Evolutionary conservation across 2,329 filamentous ascomycete genomes (phyloP).

Genomic region (Fusarium compactum): DNA sequence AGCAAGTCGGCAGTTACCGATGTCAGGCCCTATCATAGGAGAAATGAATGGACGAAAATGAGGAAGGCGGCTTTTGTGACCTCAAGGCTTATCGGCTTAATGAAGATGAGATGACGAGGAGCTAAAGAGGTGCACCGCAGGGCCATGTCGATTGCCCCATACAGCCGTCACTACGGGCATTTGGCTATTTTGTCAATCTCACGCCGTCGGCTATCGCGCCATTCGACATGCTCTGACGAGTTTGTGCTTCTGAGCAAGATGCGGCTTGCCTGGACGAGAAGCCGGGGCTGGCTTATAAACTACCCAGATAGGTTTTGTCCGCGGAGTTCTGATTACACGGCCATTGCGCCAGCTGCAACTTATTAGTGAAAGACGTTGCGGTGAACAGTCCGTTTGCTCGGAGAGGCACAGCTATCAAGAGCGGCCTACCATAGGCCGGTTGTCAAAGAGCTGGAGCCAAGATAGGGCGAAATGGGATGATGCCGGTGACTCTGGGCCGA

Average conservation of each 20-base stretch:
- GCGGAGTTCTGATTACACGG: neutral
- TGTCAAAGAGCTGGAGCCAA: constrained; percentile 34
- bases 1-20: constrained; percentile 46
- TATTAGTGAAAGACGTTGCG: constrained; percentile 1
- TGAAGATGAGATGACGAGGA: constrained; percentile 9
- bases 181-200: constrained; percentile 8
- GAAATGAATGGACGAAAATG: constrained; percentile 10
- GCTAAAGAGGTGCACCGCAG: constrained; percentile 6
- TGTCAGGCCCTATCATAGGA: constrained; percentile 20
- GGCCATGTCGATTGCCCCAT: constrained; percentile 16
- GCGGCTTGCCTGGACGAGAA: neutral
- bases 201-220: constrained; percentile 19
- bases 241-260: neutral
- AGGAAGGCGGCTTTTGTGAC: constrained; percentile 2
- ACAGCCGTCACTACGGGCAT: constrained; percentile 10
- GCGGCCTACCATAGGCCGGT: constrained; percentile 36
- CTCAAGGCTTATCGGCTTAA: constrained; percentile 25
- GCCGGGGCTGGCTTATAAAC: constrained; percentile 2
- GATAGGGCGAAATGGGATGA: constrained; percentile 26
- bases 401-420: constrained; percentile 21
- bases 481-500: constrained; percentile 37
- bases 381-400: constrained; percentile 19
- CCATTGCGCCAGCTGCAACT: neutral
- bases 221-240: constrained; percentile 3
- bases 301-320: neutral